A percentile compares a stretch with the other conserved stretches of the same genome.
phyloP scores from a whole-genome alignment of 345 rosid species.

The Syzygium jambos region DNA sequence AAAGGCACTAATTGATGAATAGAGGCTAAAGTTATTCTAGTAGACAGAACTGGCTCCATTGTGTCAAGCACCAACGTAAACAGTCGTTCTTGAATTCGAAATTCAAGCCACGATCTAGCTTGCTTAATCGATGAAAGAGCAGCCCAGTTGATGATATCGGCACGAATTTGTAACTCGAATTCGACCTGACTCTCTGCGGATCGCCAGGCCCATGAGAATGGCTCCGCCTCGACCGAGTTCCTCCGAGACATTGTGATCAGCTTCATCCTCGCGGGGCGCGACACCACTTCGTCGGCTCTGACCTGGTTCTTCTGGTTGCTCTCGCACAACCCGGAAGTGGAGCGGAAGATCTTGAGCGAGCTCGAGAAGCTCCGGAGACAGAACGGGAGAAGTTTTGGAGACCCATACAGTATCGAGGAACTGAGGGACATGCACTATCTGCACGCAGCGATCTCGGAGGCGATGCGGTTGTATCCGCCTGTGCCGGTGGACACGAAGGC shows the following conservation, averaged over 20 bases:
- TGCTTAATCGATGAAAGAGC: not conserved
- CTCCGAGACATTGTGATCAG: conserved; percentile 32
- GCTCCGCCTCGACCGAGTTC: conserved; percentile 3
- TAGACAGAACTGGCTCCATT: too few relatives aligned
- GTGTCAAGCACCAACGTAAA: not conserved
- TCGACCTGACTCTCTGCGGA: not conserved
- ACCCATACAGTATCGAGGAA: conserved; percentile 5
- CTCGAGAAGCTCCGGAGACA: conserved; percentile 1
- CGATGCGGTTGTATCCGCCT: conserved; percentile 44
- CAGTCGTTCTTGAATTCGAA: not conserved
- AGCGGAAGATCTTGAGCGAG: conserved; percentile 17
- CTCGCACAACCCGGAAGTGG: conserved; percentile 9
- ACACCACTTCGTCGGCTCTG: conserved; percentile 38
- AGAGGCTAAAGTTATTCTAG: too few relatives aligned
- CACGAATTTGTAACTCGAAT: not conserved
- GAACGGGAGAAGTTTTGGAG: not conserved
- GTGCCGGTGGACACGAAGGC: conserved; percentile 29
- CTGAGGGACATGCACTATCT: conserved; percentile 32
- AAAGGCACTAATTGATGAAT: too few relatives aligned
- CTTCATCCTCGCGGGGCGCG: conserved; percentile 45
- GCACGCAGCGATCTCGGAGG: conserved; percentile 37
- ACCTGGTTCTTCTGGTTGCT: conserved; percentile 46
- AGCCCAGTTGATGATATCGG: not conserved
- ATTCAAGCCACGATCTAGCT: not conserved
- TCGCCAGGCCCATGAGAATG: not conserved